phyloP scores from a whole-genome alignment of 352 stramenopile genomes.

The Phytophthora cactorum region DNA sequence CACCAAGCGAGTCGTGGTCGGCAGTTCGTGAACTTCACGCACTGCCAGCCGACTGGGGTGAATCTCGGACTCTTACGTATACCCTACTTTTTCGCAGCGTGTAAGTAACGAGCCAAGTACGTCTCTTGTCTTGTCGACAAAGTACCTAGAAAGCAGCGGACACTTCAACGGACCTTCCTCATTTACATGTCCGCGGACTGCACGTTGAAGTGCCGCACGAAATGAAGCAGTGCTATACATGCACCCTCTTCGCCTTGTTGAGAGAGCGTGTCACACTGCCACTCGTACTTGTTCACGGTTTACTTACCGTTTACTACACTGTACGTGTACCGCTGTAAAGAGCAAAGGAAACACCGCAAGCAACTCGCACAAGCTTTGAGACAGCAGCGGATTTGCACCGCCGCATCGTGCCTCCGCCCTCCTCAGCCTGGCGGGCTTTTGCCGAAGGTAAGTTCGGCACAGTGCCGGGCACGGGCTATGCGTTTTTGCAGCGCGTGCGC shows the following conservation, averaged over 20 bases:
- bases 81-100: neutral
- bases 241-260: constrained; percentile 7
- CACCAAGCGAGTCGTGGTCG: neutral
- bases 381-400: constrained; percentile 18
- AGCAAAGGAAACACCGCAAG: neutral
- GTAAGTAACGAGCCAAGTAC: constrained; percentile 26
- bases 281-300: neutral
- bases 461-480: too few species aligned
- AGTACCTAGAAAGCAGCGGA: constrained; percentile 17
- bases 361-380: neutral
- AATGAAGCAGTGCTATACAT: constrained; percentile 8
- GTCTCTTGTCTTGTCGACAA: constrained; percentile 29
- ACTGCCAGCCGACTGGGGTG: too few species aligned
- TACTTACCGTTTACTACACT: neutral
- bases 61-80: too few species aligned
- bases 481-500: constrained; percentile 5
- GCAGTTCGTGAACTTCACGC: too few species aligned
- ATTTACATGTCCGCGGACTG: neutral
- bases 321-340: neutral
- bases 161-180: neutral
- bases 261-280: constrained; percentile 11
- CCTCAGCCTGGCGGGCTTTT: constrained; percentile 3
- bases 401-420: constrained; percentile 16
- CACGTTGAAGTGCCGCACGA: constrained; percentile 24
- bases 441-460: neutral